Conservation (phyloP, 1,139 yeast species). For the Hemisphaericaspora subhashii region DNA sequence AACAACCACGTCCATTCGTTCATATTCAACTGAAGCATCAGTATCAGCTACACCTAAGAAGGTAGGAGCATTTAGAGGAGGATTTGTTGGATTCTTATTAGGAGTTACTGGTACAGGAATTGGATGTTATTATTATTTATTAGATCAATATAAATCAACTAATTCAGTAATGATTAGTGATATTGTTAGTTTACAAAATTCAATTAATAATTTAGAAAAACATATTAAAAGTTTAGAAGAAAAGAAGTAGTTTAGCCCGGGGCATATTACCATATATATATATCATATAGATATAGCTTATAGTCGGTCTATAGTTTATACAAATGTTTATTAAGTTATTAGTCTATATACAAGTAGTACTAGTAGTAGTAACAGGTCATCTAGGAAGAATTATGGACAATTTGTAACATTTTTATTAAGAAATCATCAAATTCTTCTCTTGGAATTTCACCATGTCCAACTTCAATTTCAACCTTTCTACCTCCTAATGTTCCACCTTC, state of each 20-base stretch:
- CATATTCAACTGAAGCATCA: slow-evolving; percentile 33
- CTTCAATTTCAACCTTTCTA: slow-evolving; percentile 43
- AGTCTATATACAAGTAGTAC: too few species aligned
- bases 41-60: slow-evolving; percentile 27
- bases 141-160: slow-evolving; percentile 75
- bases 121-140: slow-evolving; percentile 72
- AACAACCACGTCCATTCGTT: slow-evolving; percentile 27
- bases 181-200: slow-evolving; percentile 66
- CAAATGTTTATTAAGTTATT: too few species aligned
- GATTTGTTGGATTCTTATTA: slow-evolving; percentile 70
- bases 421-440: slow-evolving; percentile 28
- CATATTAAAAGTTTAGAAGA: slow-evolving; percentile 59
- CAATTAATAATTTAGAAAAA: slow-evolving; percentile 66
- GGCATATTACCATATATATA: too few species aligned
- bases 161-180: slow-evolving; percentile 74
- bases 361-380: too few species aligned
- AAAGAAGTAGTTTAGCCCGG: slow-evolving; percentile 28
- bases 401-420: slow-evolving; percentile 27
- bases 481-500: slow-evolving; percentile 64
- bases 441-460: slow-evolving; percentile 28
- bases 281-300: too few species aligned
- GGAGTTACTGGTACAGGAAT: slow-evolving; percentile 77
- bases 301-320: too few species aligned
- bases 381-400: slow-evolving; percentile 19
- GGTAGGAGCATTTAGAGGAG: slow-evolving; percentile 67